phyloP scores from a whole-genome alignment of 257 asterid genomes.

The Vinca minor region DNA sequence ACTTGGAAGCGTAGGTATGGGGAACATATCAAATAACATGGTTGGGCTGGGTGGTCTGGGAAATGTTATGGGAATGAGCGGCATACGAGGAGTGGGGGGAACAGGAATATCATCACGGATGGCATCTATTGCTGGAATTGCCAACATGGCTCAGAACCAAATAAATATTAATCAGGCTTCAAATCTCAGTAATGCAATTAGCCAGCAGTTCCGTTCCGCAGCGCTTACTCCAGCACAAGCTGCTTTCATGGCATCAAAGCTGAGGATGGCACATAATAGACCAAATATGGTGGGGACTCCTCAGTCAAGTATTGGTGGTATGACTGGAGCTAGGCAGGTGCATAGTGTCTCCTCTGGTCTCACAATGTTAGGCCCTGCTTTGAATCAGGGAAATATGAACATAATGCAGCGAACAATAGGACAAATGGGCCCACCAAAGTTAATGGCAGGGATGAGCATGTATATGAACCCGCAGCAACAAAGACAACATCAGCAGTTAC shows the following conservation, averaged over 20 bases:
- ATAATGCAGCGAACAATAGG: slow-evolving; percentile 70
- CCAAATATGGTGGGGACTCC: slow-evolving; percentile 45
- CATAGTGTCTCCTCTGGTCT: slow-evolving; percentile 51
- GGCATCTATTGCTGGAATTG: slow-evolving; percentile 59
- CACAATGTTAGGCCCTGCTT: slow-evolving; percentile 51
- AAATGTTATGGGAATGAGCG: slow-evolving; percentile 65
- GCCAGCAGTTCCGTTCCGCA: slow-evolving; percentile 42
- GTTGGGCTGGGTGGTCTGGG: slow-evolving; percentile 71
- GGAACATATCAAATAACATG: slow-evolving; percentile 59
- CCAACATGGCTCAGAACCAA: slow-evolving; percentile 52
- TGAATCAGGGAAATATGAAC: slow-evolving; percentile 57
- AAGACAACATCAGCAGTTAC: slow-evolving; percentile 31
- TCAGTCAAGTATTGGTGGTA: slow-evolving; percentile 46
- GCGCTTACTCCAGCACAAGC: slow-evolving; percentile 41
- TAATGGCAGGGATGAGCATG: slow-evolving; percentile 53
- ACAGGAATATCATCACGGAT: slow-evolving; percentile 61
- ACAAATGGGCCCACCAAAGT: slow-evolving; percentile 86
- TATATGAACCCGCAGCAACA: slow-evolving; percentile 52
- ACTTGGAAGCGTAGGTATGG: slow-evolving; percentile 65
- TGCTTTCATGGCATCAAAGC: slow-evolving; percentile 33
- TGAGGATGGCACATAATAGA: slow-evolving; percentile 44
- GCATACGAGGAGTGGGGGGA: slow-evolving; percentile 64
- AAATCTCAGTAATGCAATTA: slow-evolving; percentile 37
- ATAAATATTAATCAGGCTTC: slow-evolving; percentile 54
- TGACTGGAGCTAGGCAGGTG: slow-evolving; percentile 68